A percentile compares a stretch with the other conserved stretches of the same genome.
Evolutionary conservation across 179 eudicot species (phyloP).

Genomic region (Camellia oleifera): DNA sequence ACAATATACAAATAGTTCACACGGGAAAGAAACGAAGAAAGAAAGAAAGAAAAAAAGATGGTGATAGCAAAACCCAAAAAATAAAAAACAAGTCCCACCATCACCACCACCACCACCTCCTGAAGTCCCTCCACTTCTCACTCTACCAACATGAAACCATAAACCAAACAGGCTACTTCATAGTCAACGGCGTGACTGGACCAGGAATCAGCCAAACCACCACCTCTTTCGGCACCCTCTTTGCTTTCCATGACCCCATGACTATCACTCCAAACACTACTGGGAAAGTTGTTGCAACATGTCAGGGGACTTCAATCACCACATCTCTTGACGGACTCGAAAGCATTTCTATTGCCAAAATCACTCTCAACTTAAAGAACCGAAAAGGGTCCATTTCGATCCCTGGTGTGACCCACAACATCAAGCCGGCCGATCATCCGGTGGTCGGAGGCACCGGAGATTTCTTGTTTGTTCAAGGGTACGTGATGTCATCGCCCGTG

Average conservation of each 20-base stretch:
- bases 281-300: conserved; percentile 25
- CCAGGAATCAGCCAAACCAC: conserved; percentile 32
- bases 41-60: too few species aligned
- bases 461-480: conserved; percentile 46
- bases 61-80: too few species aligned
- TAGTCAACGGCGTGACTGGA: conserved; percentile 35
- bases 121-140: conserved; percentile 30
- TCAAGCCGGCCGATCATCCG: conserved; percentile 37
- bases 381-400: conserved; percentile 36
- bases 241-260: conserved; percentile 35
- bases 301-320: conserved; percentile 37
- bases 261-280: conserved; percentile 23
- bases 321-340: conserved; percentile 36
- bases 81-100: background rate
- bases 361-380: conserved; percentile 26
- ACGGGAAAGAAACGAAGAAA: too few species aligned
- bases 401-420: conserved; percentile 32
- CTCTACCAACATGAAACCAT: conserved; percentile 36
- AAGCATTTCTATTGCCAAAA: conserved; percentile 24
- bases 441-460: conserved; percentile 45
- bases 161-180: conserved; percentile 27
- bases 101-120: conserved; percentile 14
- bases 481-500: conserved; percentile 36
- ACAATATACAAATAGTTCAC: too few species aligned
- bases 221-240: conserved; percentile 36